These are phyloP conservation scores for Salix dunnii DNA, from an alignment of 345 rosid species.

Conservation along the genomic window DNA sequence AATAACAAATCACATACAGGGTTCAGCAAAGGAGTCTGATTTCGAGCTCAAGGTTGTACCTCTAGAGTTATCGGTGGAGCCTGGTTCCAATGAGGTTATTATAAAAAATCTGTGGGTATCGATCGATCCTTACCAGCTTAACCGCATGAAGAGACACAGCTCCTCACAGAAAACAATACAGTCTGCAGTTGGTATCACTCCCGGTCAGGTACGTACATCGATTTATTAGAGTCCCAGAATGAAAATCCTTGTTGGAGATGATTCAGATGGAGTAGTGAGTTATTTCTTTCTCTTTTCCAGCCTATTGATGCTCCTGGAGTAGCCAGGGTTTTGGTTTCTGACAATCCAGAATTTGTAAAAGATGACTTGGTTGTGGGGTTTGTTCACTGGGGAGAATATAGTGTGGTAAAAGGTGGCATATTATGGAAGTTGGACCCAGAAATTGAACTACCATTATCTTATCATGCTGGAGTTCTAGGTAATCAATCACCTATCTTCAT, in stretches of 20 bases:
- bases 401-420: constrained; percentile 34
- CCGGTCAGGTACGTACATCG: constrained; percentile 37
- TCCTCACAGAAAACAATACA: constrained; percentile 26
- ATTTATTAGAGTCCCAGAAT: background rate
- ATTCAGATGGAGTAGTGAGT: no score
- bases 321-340: constrained; percentile 48
- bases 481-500: background rate
- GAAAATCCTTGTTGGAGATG: background rate
- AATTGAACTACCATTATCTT: constrained; percentile 57
- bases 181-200: constrained; percentile 22
- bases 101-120: constrained; percentile 51
- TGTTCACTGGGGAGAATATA: constrained; percentile 52
- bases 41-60: constrained; percentile 34
- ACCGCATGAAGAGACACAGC: constrained; percentile 48
- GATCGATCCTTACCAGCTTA: constrained; percentile 56
- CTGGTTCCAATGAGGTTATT: constrained; percentile 31
- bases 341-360: constrained; percentile 39
- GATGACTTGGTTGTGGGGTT: constrained; percentile 50
- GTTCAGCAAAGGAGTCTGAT: constrained; percentile 34
- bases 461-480: constrained; percentile 57
- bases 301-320: constrained; percentile 49
- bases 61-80: constrained; percentile 19
- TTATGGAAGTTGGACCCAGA: constrained; percentile 43
- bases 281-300: constrained; percentile 21
- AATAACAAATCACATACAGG: constrained; percentile 34